Base-by-base conservation (phyloP, 495 filamentous ascomycete species). In the Talaromyces adpressus region DNA sequence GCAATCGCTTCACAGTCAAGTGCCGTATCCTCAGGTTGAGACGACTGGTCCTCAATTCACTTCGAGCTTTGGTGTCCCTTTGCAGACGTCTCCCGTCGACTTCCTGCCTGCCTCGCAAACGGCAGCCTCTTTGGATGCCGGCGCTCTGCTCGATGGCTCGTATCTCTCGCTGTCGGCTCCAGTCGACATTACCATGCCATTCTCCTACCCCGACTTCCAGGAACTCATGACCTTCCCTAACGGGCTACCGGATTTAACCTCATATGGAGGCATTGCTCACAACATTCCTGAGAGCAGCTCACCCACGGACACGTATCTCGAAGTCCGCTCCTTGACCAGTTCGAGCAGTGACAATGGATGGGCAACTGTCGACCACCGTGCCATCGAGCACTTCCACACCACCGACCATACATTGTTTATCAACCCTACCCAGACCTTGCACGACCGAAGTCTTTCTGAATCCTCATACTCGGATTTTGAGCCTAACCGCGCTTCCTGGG, bases 301-400 rank as follows among this genome's bases (percentile, higher is more conserved):
- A 57, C 92, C 92, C 7, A 91, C 89, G 0, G 88, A 90, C 63
- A 92, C 88, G 41, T 91, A 88, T 72, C 75, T 95, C 7, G 92
- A 96, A 74, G 89, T 93, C 45, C 77, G 91, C 27, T 97, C 92
- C 14, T 77, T 94, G 34, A 82, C 84, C 23, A 85, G 83, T 65
- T 91, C 90, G 11, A 84, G 85, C 65, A 93, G 90, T 72, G 92
- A 95, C 65, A 89, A 91, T 71, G 91, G 90, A 45, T 97, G 92
- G 92, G 84, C 81, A 53, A 81, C 84, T 23, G 84, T 94, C 18
- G 89, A 93, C 64, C 79, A 83, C 62, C 79, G 79, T 69, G 70
- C 81, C 73, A 70, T 87, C 71, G 66, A 85, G 72, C 72, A 80
- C 67, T 76, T 82, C 63, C 75, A 79, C 83, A 75, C 70, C 36